Conservation (phyloP, 2,329 filamentous ascomycete genomes). For the Aspergillus glaucus region DNA sequence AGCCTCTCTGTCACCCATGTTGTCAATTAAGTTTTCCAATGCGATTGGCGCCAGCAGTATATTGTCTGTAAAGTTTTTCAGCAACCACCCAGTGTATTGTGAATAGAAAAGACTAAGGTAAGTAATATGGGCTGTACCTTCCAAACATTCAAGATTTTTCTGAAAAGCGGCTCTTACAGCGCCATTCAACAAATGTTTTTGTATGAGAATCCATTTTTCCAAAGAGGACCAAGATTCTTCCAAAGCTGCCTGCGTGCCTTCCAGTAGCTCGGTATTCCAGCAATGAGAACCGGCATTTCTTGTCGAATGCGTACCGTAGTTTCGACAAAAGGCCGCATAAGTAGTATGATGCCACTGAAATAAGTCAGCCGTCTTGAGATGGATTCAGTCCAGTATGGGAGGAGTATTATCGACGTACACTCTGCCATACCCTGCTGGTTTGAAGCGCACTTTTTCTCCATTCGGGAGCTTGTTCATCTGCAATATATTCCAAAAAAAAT, state of each 20-base stretch:
- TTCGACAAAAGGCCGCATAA: slow-evolving; percentile 13
- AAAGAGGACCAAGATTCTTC: not conserved
- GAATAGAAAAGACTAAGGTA: not conserved
- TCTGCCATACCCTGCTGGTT: slow-evolving; percentile 6
- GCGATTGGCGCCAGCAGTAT: not conserved
- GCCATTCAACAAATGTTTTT: not conserved
- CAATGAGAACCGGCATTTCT: not conserved
- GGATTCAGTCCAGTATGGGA: not conserved
- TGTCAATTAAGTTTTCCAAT: not conserved
- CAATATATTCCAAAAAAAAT: not conserved
- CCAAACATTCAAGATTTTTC: not conserved
- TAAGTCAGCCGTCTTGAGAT: not conserved
- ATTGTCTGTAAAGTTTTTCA: not conserved
- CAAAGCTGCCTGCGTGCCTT: not conserved
- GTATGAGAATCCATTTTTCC: not conserved
- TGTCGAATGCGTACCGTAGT: slow-evolving; percentile 8
- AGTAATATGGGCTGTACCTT: not conserved
- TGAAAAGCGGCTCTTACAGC: not conserved
- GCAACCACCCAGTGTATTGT: not conserved
- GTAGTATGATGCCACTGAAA: slow-evolving; percentile 6
- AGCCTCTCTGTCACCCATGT: not conserved
- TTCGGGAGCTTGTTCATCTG: not conserved
- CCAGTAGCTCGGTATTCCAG: slow-evolving; percentile 13
- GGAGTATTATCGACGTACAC: slow-evolving; percentile 6
- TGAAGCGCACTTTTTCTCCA: slow-evolving; percentile 7